Evolutionary conservation across 306 rosid genomes (phyloP).

Genomic region (Malus fusca): DNA sequence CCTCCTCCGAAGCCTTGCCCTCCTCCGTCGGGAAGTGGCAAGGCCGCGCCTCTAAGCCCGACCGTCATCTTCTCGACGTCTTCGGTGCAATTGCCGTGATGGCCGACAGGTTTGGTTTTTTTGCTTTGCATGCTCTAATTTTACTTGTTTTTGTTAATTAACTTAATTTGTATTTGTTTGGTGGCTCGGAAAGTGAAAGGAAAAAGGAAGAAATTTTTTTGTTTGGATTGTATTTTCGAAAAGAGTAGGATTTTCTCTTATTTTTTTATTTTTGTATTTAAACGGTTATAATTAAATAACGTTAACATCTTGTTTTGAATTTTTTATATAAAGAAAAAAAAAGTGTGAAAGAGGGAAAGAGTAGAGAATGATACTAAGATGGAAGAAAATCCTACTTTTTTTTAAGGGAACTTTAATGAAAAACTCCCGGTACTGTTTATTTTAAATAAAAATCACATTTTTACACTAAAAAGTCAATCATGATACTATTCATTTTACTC

Average conservation of each 20-base stretch:
- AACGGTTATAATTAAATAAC: too few species aligned
- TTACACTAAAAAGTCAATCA: too few species aligned
- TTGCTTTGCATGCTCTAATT: neutral
- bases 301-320: accelerated
- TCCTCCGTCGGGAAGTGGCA: conserved; percentile 62
- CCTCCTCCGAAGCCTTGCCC: conserved; percentile 39
- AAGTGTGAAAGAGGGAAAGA: too few species aligned
- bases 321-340: too few species aligned
- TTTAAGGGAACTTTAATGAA: too few species aligned
- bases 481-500: too few species aligned
- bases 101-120: conserved; percentile 46
- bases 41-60: conserved; percentile 53
- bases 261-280: too few species aligned
- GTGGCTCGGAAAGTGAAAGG: neutral
- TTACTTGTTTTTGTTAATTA: neutral
- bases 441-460: too few species aligned
- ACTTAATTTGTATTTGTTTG: neutral
- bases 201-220: neutral
- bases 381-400: too few species aligned
- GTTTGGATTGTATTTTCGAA: neutral
- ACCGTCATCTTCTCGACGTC: conserved; percentile 22
- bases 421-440: too few species aligned
- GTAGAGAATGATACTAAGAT: too few species aligned
- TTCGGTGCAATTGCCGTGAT: conserved; percentile 62
- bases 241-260: neutral